These are phyloP conservation scores for Colletotrichum paranaense DNA, from an alignment of 2,329 filamentous ascomycete genomes.

Conservation along the genomic window DNA sequence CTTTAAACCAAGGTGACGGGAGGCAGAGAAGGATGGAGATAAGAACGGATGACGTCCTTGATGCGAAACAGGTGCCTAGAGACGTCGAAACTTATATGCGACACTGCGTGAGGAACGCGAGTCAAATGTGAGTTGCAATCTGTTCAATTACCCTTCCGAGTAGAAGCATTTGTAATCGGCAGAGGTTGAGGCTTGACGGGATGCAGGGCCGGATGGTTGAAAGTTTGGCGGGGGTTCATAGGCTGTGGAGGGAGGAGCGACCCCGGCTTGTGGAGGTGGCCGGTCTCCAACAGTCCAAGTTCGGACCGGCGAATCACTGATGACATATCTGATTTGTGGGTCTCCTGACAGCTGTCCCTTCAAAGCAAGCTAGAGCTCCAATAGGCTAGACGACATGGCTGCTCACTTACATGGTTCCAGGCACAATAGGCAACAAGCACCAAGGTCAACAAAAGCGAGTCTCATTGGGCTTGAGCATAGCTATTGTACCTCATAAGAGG, in stretches of 20 bases:
- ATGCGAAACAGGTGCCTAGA: neutral
- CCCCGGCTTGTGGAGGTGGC: constrained; percentile 25
- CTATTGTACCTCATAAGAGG: neutral
- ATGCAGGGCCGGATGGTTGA: neutral
- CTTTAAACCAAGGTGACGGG: neutral
- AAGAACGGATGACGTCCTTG: neutral
- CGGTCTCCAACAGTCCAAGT: constrained; percentile 5
- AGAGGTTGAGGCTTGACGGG: neutral
- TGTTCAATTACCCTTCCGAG: neutral
- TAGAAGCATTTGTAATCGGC: neutral
- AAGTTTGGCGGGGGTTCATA: constrained; percentile 20
- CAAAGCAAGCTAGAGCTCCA: neutral
- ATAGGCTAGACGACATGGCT: neutral
- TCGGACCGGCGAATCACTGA: constrained; percentile 23
- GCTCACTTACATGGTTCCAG: neutral
- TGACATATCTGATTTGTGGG: neutral
- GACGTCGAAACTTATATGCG: neutral
- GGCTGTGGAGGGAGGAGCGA: constrained; percentile 1
- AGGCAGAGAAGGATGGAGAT: neutral
- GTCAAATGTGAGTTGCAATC: neutral
- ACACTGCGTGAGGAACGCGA: neutral
- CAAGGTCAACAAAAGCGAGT: neutral
- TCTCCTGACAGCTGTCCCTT: constrained; percentile 7
- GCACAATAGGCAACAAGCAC: neutral
- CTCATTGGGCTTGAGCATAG: neutral